Conservation (phyloP, 345 rosid genomes). For the Camelina laxa region DNA sequence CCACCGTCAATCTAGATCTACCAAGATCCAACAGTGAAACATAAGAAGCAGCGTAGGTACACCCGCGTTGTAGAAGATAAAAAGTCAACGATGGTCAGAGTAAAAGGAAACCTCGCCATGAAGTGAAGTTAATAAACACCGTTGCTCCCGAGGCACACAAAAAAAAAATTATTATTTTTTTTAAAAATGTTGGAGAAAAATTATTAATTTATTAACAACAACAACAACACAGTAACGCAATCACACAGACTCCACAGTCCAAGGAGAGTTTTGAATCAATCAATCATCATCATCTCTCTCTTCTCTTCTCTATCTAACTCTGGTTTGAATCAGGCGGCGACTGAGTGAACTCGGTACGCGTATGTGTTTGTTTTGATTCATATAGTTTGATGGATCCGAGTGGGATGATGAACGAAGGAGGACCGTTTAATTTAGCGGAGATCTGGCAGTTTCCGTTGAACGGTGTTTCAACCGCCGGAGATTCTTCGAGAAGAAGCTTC, state of each 20-base stretch:
- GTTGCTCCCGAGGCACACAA: constrained; percentile 27
- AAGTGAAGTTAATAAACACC: constrained; percentile 31
- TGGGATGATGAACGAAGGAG: constrained; percentile 61
- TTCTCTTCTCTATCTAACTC: not conserved
- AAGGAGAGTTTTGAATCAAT: constrained; percentile 43
- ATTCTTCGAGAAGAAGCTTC: constrained; percentile 43
- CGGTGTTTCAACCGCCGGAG: constrained; percentile 43
- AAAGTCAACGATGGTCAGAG: constrained; percentile 14
- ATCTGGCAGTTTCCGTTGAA: constrained; percentile 79
- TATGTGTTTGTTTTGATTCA: not conserved
- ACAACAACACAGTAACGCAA: constrained; percentile 44
- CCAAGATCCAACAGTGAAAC: not conserved
- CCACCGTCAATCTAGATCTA: not conserved
- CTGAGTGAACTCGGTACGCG: constrained; percentile 20
- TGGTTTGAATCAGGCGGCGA: constrained; percentile 22
- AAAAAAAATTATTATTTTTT: not conserved
- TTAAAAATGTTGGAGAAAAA: not conserved
- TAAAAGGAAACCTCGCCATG: constrained; percentile 28
- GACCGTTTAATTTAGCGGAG: constrained; percentile 61
- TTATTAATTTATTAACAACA: constrained; percentile 21
- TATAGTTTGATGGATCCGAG: constrained; percentile 68
- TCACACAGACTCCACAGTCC: constrained; percentile 52
- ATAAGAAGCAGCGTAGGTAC: not conserved
- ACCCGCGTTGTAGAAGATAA: constrained; percentile 23
- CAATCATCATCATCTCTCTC: constrained; percentile 9